A percentile compares a stretch with the other conserved stretches of the same genome.
Evolutionary conservation across 352 stramenopile genomes (phyloP).

Genomic region (Halophytophthora batemanensis): DNA sequence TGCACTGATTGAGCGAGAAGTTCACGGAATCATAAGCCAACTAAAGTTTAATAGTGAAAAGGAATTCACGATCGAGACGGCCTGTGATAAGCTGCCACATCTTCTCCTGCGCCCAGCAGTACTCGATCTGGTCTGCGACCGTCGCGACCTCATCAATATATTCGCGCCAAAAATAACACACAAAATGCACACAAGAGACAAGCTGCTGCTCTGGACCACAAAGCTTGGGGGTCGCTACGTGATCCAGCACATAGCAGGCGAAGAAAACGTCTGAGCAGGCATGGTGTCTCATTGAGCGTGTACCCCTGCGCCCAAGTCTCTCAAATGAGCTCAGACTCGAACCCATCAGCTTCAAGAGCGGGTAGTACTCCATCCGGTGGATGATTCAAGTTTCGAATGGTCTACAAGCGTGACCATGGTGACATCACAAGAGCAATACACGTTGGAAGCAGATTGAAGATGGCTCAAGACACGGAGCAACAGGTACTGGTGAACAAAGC

Average conservation of each 20-base stretch:
- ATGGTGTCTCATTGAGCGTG: slow-evolving; percentile 2
- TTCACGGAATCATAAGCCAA: slow-evolving; percentile 6
- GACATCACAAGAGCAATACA: no score
- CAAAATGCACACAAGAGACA: slow-evolving; percentile 7
- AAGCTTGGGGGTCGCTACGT: slow-evolving; percentile 7
- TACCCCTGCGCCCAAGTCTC: not conserved
- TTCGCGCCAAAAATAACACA: slow-evolving; percentile 7
- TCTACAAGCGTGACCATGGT: no score
- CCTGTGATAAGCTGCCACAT: slow-evolving; percentile 4
- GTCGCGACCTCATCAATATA: no score
- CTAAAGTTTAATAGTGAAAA: slow-evolving; percentile 15
- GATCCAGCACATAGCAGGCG: slow-evolving; percentile 6
- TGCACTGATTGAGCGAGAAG: slow-evolving; percentile 4
- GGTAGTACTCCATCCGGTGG: no score
- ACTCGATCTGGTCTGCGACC: slow-evolving; percentile 12
- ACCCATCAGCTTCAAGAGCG: not conserved
- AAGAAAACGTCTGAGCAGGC: slow-evolving; percentile 1
- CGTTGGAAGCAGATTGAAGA: no score
- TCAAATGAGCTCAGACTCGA: not conserved
- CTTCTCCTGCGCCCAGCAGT: slow-evolving; percentile 5
- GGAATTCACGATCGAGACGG: slow-evolving; percentile 6
- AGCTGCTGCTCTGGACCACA: slow-evolving; percentile 11
- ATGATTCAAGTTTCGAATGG: no score
- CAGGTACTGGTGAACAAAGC: not conserved
- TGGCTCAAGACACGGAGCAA: no score